A percentile compares a stretch with the other conserved stretches of the same genome.
These are phyloP conservation scores for Abrus pulchellus DNA, from an alignment of 306 rosid species.

Conservation along the genomic window DNA sequence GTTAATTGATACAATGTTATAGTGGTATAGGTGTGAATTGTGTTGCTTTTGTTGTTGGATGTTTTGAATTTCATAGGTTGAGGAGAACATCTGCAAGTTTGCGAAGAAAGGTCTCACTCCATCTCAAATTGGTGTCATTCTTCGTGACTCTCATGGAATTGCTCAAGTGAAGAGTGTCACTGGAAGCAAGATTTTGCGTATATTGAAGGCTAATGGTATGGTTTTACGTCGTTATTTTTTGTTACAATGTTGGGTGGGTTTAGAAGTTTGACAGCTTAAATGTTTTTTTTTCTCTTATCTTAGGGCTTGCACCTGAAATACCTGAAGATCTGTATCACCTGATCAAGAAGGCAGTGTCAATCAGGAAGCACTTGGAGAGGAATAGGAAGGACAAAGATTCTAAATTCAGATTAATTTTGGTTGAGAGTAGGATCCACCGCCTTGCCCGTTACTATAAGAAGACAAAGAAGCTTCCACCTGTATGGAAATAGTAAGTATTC, in stretches of 20 bases:
- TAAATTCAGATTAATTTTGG: conserved; percentile 77
- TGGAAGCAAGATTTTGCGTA: conserved; percentile 81
- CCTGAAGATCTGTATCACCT: conserved; percentile 87
- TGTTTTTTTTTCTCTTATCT: background rate
- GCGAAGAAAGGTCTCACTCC: conserved; percentile 89
- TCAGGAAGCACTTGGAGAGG: conserved; percentile 88
- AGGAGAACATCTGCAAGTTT: conserved; percentile 85
- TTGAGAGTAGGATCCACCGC: conserved; percentile 89
- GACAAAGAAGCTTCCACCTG: conserved; percentile 87
- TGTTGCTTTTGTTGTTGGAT: background rate
- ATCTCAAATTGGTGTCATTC: conserved; percentile 90
- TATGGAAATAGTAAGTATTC: conserved; percentile 77
- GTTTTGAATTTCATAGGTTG: conserved; percentile 60
- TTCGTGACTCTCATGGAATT: conserved; percentile 86
- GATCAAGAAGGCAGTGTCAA: conserved; percentile 82
- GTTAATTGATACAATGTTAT: background rate
- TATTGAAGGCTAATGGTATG: conserved; percentile 81
- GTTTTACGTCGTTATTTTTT: background rate
- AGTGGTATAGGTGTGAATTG: background rate
- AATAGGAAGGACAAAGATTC: conserved; percentile 86
- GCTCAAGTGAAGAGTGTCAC: conserved; percentile 82
- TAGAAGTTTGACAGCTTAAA: background rate
- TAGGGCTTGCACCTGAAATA: conserved; percentile 86
- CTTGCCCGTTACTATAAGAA: conserved; percentile 82
- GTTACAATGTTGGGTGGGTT: background rate